Percentiles rank a stretch among this genome's conserved stretches.
These are phyloP conservation scores for Penicillium steckii DNA, from an alignment of 495 filamentous ascomycete genomes.

Conservation along the genomic window DNA sequence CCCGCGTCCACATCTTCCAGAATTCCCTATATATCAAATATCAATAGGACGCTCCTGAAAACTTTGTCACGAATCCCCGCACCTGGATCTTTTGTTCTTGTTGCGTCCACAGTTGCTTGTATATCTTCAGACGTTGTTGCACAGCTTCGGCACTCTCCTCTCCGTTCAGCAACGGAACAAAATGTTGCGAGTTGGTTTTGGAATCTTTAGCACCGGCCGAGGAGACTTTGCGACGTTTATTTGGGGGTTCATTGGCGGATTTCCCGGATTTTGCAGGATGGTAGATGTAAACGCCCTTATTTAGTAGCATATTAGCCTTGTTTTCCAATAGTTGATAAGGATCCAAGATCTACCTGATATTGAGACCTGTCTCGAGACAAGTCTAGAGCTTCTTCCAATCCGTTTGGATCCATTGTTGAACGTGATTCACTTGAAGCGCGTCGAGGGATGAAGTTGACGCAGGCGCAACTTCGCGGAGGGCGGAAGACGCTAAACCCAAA, in stretches of 20 bases:
- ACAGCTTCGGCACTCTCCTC: conserved; percentile 53
- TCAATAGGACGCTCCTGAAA: conserved; percentile 13
- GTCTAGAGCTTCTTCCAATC: conserved; percentile 26
- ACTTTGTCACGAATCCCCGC: background rate
- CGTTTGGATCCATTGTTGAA: conserved; percentile 28
- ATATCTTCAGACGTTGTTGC: conserved; percentile 58
- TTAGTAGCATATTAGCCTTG: conserved; percentile 11
- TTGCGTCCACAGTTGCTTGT: conserved; percentile 63
- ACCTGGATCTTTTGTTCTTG: conserved; percentile 72
- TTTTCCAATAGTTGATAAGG: background rate
- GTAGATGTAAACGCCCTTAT: conserved; percentile 71
- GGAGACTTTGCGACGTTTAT: conserved; percentile 62
- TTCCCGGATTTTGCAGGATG: conserved; percentile 45
- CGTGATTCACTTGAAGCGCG: conserved; percentile 18
- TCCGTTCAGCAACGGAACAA: conserved; percentile 63
- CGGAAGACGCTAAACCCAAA: conserved; percentile 37
- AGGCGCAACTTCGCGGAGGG: conserved; percentile 2
- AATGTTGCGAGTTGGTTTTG: conserved; percentile 30
- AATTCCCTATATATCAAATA: conserved; percentile 21
- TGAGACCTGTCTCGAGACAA: conserved; percentile 37
- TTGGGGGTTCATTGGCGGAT: conserved; percentile 46
- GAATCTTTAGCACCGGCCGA: conserved; percentile 19
- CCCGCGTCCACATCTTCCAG: conserved; percentile 47
- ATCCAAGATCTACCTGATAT: conserved; percentile 42
- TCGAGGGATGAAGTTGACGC: conserved; percentile 21